Evolutionary conservation across 768 basidiomycete species (phyloP).

Genomic region (Hygrophorus pudorinus): DNA sequence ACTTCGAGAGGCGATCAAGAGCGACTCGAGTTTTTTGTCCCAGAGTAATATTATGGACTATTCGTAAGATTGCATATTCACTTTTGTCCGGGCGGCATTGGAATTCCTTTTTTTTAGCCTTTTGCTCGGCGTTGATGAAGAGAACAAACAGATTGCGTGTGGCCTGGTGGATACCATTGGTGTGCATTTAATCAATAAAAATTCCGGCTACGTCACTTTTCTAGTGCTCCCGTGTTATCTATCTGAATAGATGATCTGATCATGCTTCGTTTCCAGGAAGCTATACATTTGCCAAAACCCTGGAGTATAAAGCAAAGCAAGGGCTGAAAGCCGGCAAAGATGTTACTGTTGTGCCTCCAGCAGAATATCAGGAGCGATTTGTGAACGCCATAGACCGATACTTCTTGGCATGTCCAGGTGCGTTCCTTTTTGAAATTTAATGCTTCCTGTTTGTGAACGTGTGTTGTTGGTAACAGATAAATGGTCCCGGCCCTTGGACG

Average conservation of each 20-base stretch:
- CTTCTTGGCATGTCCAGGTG: slow-evolving; percentile 70
- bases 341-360: slow-evolving; percentile 71
- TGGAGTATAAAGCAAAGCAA: slow-evolving; percentile 82
- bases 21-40: slow-evolving; percentile 66
- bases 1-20: slow-evolving; percentile 55
- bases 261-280: slow-evolving; percentile 39
- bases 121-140: slow-evolving; percentile 62
- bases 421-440: slow-evolving; percentile 4
- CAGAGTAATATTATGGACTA: slow-evolving; percentile 83
- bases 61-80: slow-evolving; percentile 38
- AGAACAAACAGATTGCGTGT: slow-evolving; percentile 57
- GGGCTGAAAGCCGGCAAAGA: slow-evolving; percentile 62
- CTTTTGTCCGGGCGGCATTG: background rate
- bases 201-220: background rate
- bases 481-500: slow-evolving; percentile 38
- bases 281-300: slow-evolving; percentile 77
- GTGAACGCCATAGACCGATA: slow-evolving; percentile 63
- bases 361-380: slow-evolving; percentile 73
- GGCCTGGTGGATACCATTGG: slow-evolving; percentile 83
- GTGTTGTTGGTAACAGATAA: slow-evolving; percentile 23
- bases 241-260: background rate
- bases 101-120: slow-evolving; percentile 29
- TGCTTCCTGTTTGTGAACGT: background rate
- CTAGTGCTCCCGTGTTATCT: background rate
- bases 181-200: slow-evolving; percentile 11